Evolutionary conservation across 116 monocot species (phyloP), one percentile per base, ranked within the genome.

Genomic region (Posidonia oceanica): DNA sequence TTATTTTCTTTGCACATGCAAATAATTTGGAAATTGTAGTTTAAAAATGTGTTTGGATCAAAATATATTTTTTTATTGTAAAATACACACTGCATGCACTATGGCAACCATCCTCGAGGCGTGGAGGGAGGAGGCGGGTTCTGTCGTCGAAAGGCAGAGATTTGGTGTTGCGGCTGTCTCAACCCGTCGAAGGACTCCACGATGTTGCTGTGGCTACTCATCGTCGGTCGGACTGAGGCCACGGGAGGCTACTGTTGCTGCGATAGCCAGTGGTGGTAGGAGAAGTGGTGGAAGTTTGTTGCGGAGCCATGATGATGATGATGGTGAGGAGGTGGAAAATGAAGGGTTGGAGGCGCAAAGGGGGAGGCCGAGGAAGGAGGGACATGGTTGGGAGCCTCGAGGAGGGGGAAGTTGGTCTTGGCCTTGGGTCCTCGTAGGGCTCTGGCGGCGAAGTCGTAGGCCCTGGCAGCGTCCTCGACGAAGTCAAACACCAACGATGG

Each of bases 341-440:
- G 44, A 10, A 2, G 44, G 44, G 8, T 10, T 44, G 44, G 44
- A 44, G 1, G 1, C 8, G 44, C 44, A 10, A 44, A 17, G 59
- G 15, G 13, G 57, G 29, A 39, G 75, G 44, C 57, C 37, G 7
- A 76, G 72, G 6, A 67, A 56, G 78, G n/a, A 39, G 75, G 36
- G 5, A 69, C 21, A 17, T 75, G 54, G 54, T n/a, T n/a, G n/a
- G 38, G 29, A 15, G 73, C 37, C 2, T 67, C 71, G 21, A 71
- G 59, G 73, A 78, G 68, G 0, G 88, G 85, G 74, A 85, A 88
- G 64, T 88, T 88, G 71, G 84, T 82, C 63, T 80, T 79, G 15
- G 88, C 88, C 57, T 84, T 82, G 14, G 82, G 68, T 36, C 88
- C 88, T 41, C 88, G 84, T 74, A 88, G 82, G 59, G 84, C 72